These are phyloP conservation scores for Xylariaceae sp. DNA, from an alignment of 2,329 filamentous ascomycete species.

Conservation along the genomic window DNA sequence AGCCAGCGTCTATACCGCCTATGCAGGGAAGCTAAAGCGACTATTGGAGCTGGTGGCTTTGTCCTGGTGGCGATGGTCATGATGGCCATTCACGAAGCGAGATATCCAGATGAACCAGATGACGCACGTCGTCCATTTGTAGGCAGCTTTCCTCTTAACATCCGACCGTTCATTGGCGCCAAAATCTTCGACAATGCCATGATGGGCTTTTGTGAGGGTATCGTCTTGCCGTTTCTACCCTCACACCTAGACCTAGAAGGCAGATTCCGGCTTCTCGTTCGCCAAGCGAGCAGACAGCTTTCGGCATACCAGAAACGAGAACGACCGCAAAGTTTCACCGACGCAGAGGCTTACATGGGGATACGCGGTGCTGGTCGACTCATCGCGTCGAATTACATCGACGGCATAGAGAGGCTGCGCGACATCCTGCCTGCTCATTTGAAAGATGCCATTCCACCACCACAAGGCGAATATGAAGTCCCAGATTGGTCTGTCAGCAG, in stretches of 20 bases:
- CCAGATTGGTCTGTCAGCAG: slow-evolving; percentile 1
- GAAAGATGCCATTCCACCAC: slow-evolving; percentile 2
- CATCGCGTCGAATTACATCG: slow-evolving; percentile 30
- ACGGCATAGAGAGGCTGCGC: slow-evolving; percentile 26
- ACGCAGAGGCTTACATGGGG: slow-evolving; percentile 20
- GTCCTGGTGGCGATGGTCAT: slow-evolving; percentile 35
- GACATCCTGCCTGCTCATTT: slow-evolving; percentile 12
- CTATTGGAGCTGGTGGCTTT: slow-evolving; percentile 35
- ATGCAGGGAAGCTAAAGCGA: slow-evolving; percentile 32
- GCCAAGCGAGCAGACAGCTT: slow-evolving; percentile 26
- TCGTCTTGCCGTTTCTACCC: slow-evolving; percentile 28
- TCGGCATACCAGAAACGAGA: slow-evolving; percentile 25
- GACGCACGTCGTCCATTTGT: slow-evolving; percentile 19
- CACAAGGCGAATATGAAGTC: slow-evolving; percentile 11
- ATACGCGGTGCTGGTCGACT: slow-evolving; percentile 22
- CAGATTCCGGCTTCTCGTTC: slow-evolving; percentile 27
- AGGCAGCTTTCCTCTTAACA: slow-evolving; percentile 29
- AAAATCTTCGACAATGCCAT: slow-evolving; percentile 23
- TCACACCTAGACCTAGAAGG: slow-evolving; percentile 21
- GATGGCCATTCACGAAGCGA: slow-evolving; percentile 36
- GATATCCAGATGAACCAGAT: slow-evolving; percentile 17
- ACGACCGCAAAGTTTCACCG: background rate
- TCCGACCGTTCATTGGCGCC: slow-evolving; percentile 24
- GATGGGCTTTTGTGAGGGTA: slow-evolving; percentile 25
- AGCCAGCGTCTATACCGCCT: slow-evolving; percentile 31